A percentile compares a stretch with the other conserved stretches of the same genome.
These are phyloP conservation scores for Entomophthora muscae DNA, from an alignment of 371 early-diverging fungal species.

Conservation along the genomic window DNA sequence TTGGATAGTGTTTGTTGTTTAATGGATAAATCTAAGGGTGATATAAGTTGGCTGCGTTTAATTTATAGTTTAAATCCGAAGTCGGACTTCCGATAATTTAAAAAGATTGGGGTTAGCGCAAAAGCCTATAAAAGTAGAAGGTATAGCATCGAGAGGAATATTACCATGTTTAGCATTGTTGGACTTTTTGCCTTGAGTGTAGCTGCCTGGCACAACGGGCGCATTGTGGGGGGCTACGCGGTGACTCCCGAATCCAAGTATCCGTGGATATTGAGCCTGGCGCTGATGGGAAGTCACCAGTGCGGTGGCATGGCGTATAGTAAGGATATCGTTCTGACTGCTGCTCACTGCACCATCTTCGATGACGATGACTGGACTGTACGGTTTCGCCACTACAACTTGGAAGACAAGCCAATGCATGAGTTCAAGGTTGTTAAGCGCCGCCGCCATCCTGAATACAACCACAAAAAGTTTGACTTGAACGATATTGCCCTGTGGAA, in stretches of 20 bases:
- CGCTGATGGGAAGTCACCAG: background rate
- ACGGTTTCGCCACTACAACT: background rate
- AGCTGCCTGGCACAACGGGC: too few relatives aligned
- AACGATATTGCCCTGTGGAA: slow-evolving; percentile 8
- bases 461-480: background rate
- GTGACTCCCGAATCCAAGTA: background rate
- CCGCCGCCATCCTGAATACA: background rate
- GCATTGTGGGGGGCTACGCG: slow-evolving; percentile 5
- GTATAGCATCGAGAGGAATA: too few relatives aligned
- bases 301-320: background rate
- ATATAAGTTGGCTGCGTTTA: too few relatives aligned
- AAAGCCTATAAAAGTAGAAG: too few relatives aligned
- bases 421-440: background rate
- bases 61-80: too few relatives aligned
- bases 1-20: too few relatives aligned
- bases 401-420: background rate
- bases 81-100: too few relatives aligned
- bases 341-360: background rate
- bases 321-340: background rate
- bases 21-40: too few relatives aligned
- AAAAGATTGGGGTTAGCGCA: too few relatives aligned
- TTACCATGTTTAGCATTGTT: too few relatives aligned
- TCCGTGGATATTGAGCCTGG: background rate
- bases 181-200: too few relatives aligned
- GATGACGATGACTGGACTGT: background rate